Evolutionary conservation across 2,329 filamentous ascomycete genomes (phyloP).

Genomic region (Monosporascus sp.): DNA sequence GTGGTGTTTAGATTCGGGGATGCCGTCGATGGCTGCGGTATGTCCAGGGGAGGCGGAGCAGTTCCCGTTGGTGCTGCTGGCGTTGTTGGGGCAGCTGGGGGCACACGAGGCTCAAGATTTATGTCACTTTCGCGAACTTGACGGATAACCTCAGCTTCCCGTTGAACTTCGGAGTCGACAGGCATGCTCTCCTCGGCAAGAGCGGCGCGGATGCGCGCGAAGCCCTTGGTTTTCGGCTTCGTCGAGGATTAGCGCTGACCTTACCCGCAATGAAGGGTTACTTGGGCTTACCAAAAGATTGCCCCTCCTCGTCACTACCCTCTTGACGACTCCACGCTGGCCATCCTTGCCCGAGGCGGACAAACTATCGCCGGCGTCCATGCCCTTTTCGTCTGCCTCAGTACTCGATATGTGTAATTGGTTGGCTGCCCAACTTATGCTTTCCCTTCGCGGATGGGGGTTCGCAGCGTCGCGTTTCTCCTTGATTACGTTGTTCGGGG

Average conservation of each 20-base stretch:
- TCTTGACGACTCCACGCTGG: conserved; percentile 71
- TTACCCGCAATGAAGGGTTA: not conserved
- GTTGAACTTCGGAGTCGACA: conserved; percentile 79
- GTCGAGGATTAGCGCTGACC: conserved; percentile 22
- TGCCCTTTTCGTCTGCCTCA: conserved; percentile 69
- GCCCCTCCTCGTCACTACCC: conserved; percentile 78
- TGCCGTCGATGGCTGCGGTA: conserved; percentile 50
- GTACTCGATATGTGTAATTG: conserved; percentile 79
- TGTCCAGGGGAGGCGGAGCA: conserved; percentile 33
- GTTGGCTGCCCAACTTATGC: conserved; percentile 84
- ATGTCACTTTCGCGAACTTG: conserved; percentile 90
- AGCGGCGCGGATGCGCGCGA: conserved; percentile 86
- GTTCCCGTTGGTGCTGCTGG: not conserved
- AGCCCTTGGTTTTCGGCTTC: conserved; percentile 92
- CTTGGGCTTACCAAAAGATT: conserved; percentile 70
- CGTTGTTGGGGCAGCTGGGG: conserved; percentile 16
- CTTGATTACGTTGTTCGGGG: conserved; percentile 48
- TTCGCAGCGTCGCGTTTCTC: conserved; percentile 32
- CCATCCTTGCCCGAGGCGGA: conserved; percentile 45
- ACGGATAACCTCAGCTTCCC: conserved; percentile 91
- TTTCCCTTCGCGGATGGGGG: conserved; percentile 67
- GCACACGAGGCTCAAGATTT: conserved; percentile 45
- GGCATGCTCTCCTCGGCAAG: conserved; percentile 84
- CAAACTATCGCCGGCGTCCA: conserved; percentile 40
- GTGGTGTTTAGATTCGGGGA: conserved; percentile 62